Percentiles rank a stretch among this genome's conserved stretches.
These are phyloP conservation scores for Termitomyces heimii DNA, from an alignment of 768 basidiomycete species.

Conservation along the genomic window DNA sequence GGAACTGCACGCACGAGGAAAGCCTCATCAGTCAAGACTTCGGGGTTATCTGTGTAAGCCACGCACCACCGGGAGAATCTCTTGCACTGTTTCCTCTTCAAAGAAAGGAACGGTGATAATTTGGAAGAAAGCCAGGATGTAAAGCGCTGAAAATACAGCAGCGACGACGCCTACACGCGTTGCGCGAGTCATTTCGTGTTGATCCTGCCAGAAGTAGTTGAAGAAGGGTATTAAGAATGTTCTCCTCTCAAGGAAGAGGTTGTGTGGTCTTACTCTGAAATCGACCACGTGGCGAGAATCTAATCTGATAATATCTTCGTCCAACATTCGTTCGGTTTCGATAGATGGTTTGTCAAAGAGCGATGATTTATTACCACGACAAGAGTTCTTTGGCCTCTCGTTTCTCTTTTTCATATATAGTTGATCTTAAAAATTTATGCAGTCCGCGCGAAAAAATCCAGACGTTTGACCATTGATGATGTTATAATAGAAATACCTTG, in stretches of 20 bases:
- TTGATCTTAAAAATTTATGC: background rate
- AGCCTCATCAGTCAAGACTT: background rate
- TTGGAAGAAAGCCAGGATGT: conserved; percentile 53
- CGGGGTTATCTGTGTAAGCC: background rate
- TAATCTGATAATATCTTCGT: background rate
- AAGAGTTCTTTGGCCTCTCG: too few relatives aligned
- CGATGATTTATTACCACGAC: too few relatives aligned
- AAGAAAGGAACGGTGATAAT: conserved; percentile 51
- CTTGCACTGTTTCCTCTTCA: conserved; percentile 34
- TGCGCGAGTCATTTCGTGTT: conserved; percentile 50
- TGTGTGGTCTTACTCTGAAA: too few relatives aligned
- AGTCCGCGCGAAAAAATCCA: background rate
- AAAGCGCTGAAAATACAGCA: conserved; percentile 38
- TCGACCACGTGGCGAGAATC: too few relatives aligned
- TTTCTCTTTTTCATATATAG: too few relatives aligned
- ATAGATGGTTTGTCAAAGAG: too few relatives aligned
- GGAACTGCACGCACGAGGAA: conserved; percentile 43
- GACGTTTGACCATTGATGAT: background rate
- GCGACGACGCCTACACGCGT: conserved; percentile 44
- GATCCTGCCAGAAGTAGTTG: background rate
- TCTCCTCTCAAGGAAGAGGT: background rate
- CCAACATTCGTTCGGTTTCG: too few relatives aligned
- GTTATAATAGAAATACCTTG: background rate
- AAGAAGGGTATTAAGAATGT: background rate
- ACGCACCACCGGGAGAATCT: conserved; percentile 59